Conservation (phyloP, 2,329 filamentous ascomycete species). For the Neophaeococcomyces mojaviensis region DNA sequence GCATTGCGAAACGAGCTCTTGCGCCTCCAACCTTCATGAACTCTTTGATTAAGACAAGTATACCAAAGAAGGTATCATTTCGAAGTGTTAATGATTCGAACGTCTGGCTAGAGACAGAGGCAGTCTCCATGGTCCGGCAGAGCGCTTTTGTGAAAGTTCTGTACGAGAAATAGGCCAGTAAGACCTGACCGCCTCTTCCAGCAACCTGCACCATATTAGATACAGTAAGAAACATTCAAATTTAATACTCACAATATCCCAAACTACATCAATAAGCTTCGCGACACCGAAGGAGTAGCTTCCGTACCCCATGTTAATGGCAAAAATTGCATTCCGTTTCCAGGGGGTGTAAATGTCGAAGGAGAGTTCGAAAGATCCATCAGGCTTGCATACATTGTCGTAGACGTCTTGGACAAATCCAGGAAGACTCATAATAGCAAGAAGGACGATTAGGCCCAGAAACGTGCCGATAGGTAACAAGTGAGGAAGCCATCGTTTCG, state of each 20-base stretch:
- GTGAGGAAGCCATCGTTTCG: no score
- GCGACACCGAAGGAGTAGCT: constrained; percentile 25
- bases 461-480: no score
- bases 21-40: constrained; percentile 14
- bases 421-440: no score
- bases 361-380: constrained; percentile 2
- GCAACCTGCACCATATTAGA: constrained; percentile 13
- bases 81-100: constrained; percentile 28
- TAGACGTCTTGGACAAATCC: background rate
- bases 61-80: constrained; percentile 21
- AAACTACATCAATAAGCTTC: constrained; percentile 30
- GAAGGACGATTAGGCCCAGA: no score
- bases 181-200: constrained; percentile 27
- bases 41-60: constrained; percentile 25
- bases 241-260: constrained; percentile 25
- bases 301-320: constrained; percentile 15
- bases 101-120: no score
- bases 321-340: constrained; percentile 11
- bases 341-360: constrained; percentile 11
- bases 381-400: background rate
- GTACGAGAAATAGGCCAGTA: constrained; percentile 27
- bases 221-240: background rate
- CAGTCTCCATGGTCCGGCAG: constrained; percentile 28
- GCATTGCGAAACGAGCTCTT: constrained; percentile 21
- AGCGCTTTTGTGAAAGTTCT: constrained; percentile 29